Percentiles rank a stretch among this genome's conserved stretches.
These are phyloP conservation scores for Yamadazyma philogaea DNA, from an alignment of 805 yeast species.

Conservation along the genomic window DNA sequence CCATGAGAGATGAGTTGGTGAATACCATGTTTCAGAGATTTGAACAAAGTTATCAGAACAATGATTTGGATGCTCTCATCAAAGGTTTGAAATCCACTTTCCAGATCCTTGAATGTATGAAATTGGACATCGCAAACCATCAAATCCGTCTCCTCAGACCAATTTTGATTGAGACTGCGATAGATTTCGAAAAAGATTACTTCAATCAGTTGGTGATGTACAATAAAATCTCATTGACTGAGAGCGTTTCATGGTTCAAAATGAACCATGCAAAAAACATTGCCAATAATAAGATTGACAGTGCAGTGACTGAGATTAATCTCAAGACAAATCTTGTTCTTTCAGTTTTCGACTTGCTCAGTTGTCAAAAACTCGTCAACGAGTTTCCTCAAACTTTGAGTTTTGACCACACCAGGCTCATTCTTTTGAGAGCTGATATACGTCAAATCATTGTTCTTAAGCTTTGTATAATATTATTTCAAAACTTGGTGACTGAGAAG, in stretches of 20 bases:
- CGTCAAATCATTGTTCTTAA: slow-evolving; percentile 80
- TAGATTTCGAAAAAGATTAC: slow-evolving; percentile 85
- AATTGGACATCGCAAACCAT: slow-evolving; percentile 91
- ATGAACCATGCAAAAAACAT: slow-evolving; percentile 27
- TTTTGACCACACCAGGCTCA: slow-evolving; percentile 78
- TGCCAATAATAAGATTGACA: slow-evolving; percentile 4
- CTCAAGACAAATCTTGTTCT: slow-evolving; percentile 25
- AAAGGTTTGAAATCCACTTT: slow-evolving; percentile 77
- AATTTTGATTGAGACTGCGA: slow-evolving; percentile 78
- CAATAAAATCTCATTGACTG: slow-evolving; percentile 56
- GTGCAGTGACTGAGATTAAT: slow-evolving; percentile 2
- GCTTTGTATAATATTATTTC: slow-evolving; percentile 67
- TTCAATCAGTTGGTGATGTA: slow-evolving; percentile 52
- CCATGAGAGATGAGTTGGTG: slow-evolving; percentile 91
- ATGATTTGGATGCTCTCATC: slow-evolving; percentile 51
- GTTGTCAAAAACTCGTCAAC: slow-evolving; percentile 76
- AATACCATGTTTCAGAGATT: slow-evolving; percentile 71
- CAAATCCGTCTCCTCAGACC: slow-evolving; percentile 86
- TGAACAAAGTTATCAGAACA: slow-evolving; percentile 45
- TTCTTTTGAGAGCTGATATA: slow-evolving; percentile 77
- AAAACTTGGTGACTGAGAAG: slow-evolving; percentile 53
- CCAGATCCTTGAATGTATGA: slow-evolving; percentile 88
- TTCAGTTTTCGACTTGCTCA: slow-evolving; percentile 60
- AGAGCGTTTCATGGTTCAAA: slow-evolving; percentile 66
- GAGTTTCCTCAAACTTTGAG: slow-evolving; percentile 82